Evolutionary conservation across 345 rosid species (phyloP), one percentile per base, ranked within the genome.

Genomic region (Eucalyptus sp.): DNA sequence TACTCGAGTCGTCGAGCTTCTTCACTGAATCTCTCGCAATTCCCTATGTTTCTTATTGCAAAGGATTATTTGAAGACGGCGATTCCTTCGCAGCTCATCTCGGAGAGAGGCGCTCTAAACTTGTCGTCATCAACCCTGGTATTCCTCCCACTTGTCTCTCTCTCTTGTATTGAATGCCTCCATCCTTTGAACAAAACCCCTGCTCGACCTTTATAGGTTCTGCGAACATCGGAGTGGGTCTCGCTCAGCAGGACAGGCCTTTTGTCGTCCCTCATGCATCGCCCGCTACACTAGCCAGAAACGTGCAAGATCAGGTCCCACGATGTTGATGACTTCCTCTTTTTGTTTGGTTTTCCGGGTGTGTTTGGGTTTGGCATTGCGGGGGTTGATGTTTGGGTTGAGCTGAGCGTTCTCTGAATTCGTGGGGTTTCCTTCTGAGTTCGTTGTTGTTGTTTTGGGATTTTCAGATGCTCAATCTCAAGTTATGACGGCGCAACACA

Each of bases 221-320:
- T 51, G 54, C 8, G 54, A 51, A 51, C 54, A 51, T 51, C 8
- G 22, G 54, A 43, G 93, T 96, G 50, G 99, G 98, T 84, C 91
- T 93, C 27, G 98, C 99, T 87, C 91, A 90, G 52, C 95, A 97
- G 88, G 99, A 96, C 41, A 66, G 92, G 87, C 99, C 98, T 44
- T 90, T 94, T 86, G 92, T 86, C 87, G 86, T 95, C 58, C 95
- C 97, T 88, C 96, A 97, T 87, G 97, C 88, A 93, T 97, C 91
- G 98, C 98, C 87, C 94, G 95, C 49, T 91, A 92, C 85, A 91
- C 93, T 86, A 89, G 49, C 56, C 94, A 89, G 89, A 7, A 93
- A 89, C 88, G 94, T 96, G 76, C 90, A 91, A 88, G 98, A 96
- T 50, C 99, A 96, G 99, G 99, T 96, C 88, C 14, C 17, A 22